phyloP scores from a whole-genome alignment of 805 yeast genomes.

The Torulaspora maleeae region DNA sequence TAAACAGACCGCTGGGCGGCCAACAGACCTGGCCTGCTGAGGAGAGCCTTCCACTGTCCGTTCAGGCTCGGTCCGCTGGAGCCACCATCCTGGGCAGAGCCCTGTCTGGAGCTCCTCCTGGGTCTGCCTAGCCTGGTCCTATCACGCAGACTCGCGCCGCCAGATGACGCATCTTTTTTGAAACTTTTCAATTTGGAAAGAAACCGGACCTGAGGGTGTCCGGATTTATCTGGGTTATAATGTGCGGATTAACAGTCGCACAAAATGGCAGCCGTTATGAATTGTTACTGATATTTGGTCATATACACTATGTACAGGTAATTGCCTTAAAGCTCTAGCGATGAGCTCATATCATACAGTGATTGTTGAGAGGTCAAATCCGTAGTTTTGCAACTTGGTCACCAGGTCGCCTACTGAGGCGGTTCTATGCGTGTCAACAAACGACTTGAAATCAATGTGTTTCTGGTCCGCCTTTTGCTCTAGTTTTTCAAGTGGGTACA shows the following conservation, averaged over 20 bases:
- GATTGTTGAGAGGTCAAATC: slow-evolving; percentile 37
- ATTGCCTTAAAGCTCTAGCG: neutral
- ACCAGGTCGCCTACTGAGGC: slow-evolving; percentile 20
- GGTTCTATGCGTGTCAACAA: slow-evolving; percentile 42
- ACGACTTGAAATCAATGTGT: slow-evolving; percentile 44
- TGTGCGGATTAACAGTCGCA: slow-evolving; percentile 5
- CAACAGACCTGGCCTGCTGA: neutral
- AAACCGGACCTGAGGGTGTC: neutral
- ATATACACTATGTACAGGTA: neutral
- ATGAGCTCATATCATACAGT: slow-evolving; percentile 14
- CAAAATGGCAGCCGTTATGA: neutral
- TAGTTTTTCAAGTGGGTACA: slow-evolving; percentile 49
- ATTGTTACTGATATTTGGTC: neutral
- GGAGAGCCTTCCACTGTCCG: neutral
- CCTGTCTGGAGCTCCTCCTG: neutral
- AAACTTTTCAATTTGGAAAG: too few species aligned
- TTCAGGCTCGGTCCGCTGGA: neutral
- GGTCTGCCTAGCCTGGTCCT: neutral
- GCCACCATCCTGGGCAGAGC: neutral
- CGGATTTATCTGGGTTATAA: neutral
- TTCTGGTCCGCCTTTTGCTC: slow-evolving; percentile 43
- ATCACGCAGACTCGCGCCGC: too few species aligned
- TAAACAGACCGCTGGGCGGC: neutral
- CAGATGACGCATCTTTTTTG: slow-evolving; percentile 1
- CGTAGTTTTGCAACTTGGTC: slow-evolving; percentile 21